These are phyloP conservation scores for Boletus vermiculosoides DNA, from an alignment of 768 basidiomycete genomes.

Conservation along the genomic window DNA sequence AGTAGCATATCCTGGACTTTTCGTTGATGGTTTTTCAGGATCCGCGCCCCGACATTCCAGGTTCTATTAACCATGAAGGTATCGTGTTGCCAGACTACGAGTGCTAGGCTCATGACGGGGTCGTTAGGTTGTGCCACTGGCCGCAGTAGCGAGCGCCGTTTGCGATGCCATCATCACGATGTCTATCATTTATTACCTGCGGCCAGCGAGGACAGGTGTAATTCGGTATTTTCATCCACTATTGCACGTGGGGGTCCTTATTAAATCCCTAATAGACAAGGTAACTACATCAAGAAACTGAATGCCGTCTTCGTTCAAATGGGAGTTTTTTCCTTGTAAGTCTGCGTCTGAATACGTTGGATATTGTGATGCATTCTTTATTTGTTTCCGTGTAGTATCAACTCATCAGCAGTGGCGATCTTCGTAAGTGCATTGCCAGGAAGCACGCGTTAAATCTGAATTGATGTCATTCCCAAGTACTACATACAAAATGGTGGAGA, in stretches of 20 bases:
- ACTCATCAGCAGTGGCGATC: slow-evolving; percentile 5
- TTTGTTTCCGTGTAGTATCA: slow-evolving; percentile 2
- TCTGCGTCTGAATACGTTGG: no score
- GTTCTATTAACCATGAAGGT: slow-evolving; percentile 7
- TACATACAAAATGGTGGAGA: neutral
- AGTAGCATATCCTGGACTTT: neutral
- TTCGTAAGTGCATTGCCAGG: neutral
- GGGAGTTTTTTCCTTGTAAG: no score
- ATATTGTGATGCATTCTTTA: neutral
- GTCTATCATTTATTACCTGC: no score
- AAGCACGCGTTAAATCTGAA: neutral
- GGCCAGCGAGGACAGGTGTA: no score
- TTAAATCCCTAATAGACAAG: no score
- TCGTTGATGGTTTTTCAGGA: slow-evolving; percentile 1
- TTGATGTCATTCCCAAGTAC: neutral
- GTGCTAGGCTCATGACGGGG: neutral
- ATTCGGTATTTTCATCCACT: slow-evolving; percentile 7
- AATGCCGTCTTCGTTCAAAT: no score
- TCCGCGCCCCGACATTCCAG: slow-evolving; percentile 7
- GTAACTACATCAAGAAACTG: no score
- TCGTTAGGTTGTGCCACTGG: slow-evolving; percentile 7
- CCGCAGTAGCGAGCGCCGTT: slow-evolving; percentile 14
- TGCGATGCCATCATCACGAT: no score
- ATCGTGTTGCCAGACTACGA: neutral
- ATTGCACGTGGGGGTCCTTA: neutral